A percentile compares a stretch with the other conserved stretches of the same genome.
phyloP scores from a whole-genome alignment of 2,329 filamentous ascomycete genomes.

The Aspergillus sp. region DNA sequence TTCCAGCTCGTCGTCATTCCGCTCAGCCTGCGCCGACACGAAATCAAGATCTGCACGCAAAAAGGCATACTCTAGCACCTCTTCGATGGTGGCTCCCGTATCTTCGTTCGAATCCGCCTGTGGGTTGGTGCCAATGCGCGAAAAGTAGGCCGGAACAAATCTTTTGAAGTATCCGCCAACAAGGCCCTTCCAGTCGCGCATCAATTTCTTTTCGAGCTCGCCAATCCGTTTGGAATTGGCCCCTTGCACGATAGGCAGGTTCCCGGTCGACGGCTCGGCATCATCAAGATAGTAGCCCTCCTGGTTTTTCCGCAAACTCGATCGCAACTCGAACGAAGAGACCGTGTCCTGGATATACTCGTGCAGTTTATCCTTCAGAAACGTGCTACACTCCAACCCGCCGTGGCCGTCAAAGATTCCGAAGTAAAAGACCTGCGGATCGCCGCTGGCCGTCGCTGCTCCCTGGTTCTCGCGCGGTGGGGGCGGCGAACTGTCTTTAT shows the following conservation, averaged over 20 bases:
- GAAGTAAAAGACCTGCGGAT: constrained; percentile 98
- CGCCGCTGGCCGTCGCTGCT: constrained; percentile 76
- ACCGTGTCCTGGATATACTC: constrained; percentile 84
- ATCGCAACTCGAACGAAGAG: constrained; percentile 71
- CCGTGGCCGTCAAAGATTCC: constrained; percentile 96
- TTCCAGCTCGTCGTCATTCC: constrained; percentile 70
- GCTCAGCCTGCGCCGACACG: constrained; percentile 80
- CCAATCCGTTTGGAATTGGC: constrained; percentile 62
- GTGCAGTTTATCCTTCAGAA: constrained; percentile 80
- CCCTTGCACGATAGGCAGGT: constrained; percentile 51
- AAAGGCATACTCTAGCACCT: constrained; percentile 84
- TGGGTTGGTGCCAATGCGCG: constrained; percentile 39
- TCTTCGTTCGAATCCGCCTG: constrained; percentile 23
- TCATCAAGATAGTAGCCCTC: constrained; percentile 12
- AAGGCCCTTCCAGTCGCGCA: constrained; percentile 75
- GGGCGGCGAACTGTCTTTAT: constrained; percentile 26
- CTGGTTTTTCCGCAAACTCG: constrained; percentile 60
- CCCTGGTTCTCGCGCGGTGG: constrained; percentile 54
- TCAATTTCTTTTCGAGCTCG: constrained; percentile 67
- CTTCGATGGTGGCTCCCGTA: constrained; percentile 44
- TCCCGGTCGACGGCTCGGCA: constrained; percentile 19
- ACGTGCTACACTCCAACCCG: constrained; percentile 82
- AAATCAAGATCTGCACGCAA: constrained; percentile 93
- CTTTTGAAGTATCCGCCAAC: constrained; percentile 94
- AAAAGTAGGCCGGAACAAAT: constrained; percentile 81